Evolutionary conservation across 306 rosid species (phyloP).

Genomic region (Sesbania bispinosa): DNA sequence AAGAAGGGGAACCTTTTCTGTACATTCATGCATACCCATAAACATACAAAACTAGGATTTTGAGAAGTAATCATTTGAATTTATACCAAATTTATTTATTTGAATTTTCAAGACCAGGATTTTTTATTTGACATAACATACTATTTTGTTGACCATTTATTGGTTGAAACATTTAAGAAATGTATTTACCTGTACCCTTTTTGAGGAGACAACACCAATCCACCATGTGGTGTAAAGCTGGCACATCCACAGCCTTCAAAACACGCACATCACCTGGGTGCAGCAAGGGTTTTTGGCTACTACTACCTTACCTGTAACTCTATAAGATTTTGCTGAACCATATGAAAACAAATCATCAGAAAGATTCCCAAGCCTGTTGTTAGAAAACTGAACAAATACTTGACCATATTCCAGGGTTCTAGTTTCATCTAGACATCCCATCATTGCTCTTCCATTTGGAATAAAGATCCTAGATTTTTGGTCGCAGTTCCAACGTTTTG

Average conservation of each 20-base stretch:
- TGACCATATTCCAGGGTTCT: constrained; percentile 68
- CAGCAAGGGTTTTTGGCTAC: constrained; percentile 84
- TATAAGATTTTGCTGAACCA: not conserved
- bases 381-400: constrained; percentile 66
- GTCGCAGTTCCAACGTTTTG: constrained; percentile 62
- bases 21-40: not conserved
- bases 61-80: too few species aligned
- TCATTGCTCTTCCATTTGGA: constrained; percentile 83
- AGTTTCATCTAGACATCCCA: constrained; percentile 95
- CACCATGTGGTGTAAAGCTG: constrained; percentile 67
- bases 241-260: constrained; percentile 63
- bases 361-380: constrained; percentile 21
- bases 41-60: not conserved
- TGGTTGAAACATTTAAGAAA: not conserved
- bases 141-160: not conserved
- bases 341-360: constrained; percentile 15
- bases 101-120: too few species aligned
- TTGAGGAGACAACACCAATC: constrained; percentile 83
- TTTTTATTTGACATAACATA: not conserved
- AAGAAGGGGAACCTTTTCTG: not conserved
- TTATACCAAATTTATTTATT: too few species aligned
- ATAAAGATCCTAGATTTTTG: constrained; percentile 59
- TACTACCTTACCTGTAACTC: constrained; percentile 40
- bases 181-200: constrained; percentile 54
- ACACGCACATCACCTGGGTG: constrained; percentile 88